phyloP scores from a whole-genome alignment of 495 filamentous ascomycete species.

The Sabuloglossum arenarium region DNA sequence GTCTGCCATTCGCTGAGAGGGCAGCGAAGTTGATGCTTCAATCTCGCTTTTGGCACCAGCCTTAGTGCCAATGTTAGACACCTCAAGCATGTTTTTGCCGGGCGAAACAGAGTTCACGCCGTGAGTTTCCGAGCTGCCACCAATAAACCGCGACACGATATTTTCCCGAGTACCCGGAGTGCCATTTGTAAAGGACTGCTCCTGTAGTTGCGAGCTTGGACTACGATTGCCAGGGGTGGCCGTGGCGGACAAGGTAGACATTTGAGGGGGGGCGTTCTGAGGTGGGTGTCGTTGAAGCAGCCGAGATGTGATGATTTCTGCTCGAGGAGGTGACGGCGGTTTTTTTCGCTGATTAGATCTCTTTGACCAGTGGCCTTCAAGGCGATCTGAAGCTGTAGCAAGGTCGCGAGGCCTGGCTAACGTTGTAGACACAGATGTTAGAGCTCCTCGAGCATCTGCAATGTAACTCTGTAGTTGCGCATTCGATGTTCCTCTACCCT shows the following conservation, averaged over 20 bases:
- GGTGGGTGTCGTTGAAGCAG: constrained; percentile 35
- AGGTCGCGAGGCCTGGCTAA: not conserved
- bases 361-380: not conserved
- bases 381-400: not conserved
- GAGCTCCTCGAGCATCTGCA: not conserved
- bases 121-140: constrained; percentile 5
- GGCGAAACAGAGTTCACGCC: constrained; percentile 9
- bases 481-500: not conserved
- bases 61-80: not conserved
- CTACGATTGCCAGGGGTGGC: constrained; percentile 23
- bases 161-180: constrained; percentile 15
- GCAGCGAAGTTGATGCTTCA: not conserved
- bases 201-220: constrained; percentile 17
- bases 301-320: constrained; percentile 30
- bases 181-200: constrained; percentile 19
- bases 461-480: not conserved
- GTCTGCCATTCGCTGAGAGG: not conserved
- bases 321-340: constrained; percentile 10
- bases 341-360: not conserved
- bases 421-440: not conserved
- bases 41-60: not conserved
- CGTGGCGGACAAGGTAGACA: constrained; percentile 33
- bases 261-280: constrained; percentile 34
- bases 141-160: constrained; percentile 7
- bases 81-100: not conserved